Evolutionary conservation across 2,329 filamentous ascomycete genomes (phyloP).

Genomic region (Elsinoe necatrix): DNA sequence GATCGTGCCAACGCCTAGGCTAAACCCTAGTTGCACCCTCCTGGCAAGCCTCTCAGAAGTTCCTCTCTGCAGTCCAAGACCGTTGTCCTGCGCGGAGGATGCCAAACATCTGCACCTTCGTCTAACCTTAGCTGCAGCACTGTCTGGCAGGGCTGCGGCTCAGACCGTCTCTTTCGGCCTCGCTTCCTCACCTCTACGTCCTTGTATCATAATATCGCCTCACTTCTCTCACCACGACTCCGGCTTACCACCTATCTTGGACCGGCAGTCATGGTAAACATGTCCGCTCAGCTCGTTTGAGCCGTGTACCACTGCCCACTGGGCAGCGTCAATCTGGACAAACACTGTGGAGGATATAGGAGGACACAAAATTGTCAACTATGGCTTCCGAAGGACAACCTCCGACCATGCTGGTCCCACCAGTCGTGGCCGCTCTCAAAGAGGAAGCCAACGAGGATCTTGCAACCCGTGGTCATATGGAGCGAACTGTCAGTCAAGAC

Average conservation of each 20-base stretch:
- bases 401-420: constrained; percentile 32
- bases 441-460: constrained; percentile 29
- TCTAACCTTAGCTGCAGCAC: constrained; percentile 8
- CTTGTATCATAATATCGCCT: neutral
- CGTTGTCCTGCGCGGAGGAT: constrained; percentile 6
- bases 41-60: constrained; percentile 5
- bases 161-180: constrained; percentile 10
- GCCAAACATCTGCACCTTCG: constrained; percentile 10
- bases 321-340: neutral
- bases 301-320: neutral
- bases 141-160: constrained; percentile 9
- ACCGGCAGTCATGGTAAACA: constrained; percentile 13
- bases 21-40: constrained; percentile 9
- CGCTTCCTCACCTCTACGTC: neutral
- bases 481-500: constrained; percentile 67
- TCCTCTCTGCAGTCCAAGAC: neutral
- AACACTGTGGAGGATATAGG: neutral
- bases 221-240: neutral
- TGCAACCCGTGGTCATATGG: constrained; percentile 35
- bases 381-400: constrained; percentile 11
- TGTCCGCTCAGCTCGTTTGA: constrained; percentile 13
- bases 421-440: constrained; percentile 37
- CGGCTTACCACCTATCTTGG: constrained; percentile 7
- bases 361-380: neutral
- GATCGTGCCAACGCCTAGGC: constrained; percentile 7